Base-by-base conservation (phyloP, 2,329 filamentous ascomycete species). In the Calonectria pseudoturangicola region DNA sequence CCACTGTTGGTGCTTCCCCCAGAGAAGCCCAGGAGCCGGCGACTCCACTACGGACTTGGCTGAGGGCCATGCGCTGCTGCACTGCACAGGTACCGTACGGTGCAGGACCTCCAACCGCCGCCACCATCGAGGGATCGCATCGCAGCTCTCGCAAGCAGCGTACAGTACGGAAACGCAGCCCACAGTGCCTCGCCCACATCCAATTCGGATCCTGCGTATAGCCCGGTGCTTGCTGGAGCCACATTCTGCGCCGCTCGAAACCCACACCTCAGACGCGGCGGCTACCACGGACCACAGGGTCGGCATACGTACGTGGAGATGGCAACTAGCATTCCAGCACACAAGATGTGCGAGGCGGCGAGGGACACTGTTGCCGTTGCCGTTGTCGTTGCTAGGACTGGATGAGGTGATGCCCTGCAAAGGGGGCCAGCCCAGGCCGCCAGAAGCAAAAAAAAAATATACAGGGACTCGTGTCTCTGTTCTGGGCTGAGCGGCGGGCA, bases 1-100 rank as follows among this genome's bases (percentile, higher is more conserved):
- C 68, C 68, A 66, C 68, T 66, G 33, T 43, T 71, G 51, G 62
- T 62, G 62, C 43, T 62, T 70, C 63, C 63, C 54, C 63, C 63
- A 62, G 54, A 66, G 68, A 56, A 67, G 41, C 30, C 36, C 45
- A 67, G 63, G 63, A 63, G 69, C 50, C n/a, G 51, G 56, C 27
- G 39, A 21, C 54, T 51, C 45, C 69, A 70, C 63, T n/a, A 28
- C 33, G 15, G 45, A 56, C 65, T 56, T 60, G 50, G 68, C 48
- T 45, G 15, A 70, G 39, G 62, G 36, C 54, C 54, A 63, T 69
- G 56, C 30, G 9, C 30, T 33, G 30, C 21, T 21, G 21, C 36
- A n/a, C 21, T 21, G 21, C 36, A n/a, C 56, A 28, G 36, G 33
- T 27, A 12, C 33, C 5, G 45, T 25, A 25, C 45, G 45, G 54